A percentile compares a stretch with the other conserved stretches of the same genome.
phyloP scores from a whole-genome alignment of 805 yeast species.

The Kazachstania taianensis region DNA sequence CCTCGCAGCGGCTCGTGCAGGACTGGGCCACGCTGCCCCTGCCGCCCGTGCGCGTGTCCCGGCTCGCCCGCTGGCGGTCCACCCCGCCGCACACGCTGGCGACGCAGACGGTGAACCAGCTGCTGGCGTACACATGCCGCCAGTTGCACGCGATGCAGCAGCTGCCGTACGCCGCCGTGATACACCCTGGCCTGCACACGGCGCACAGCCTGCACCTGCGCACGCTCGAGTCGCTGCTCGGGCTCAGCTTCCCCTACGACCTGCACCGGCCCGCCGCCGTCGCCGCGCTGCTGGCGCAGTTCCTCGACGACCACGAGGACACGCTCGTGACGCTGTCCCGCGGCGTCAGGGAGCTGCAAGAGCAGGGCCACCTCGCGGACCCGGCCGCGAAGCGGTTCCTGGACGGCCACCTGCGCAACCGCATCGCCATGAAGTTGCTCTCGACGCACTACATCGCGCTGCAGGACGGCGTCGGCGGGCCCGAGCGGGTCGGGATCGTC shows the following conservation, averaged over 20 bases:
- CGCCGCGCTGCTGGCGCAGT: slow-evolving; percentile 41
- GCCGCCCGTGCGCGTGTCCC: slow-evolving; percentile 37
- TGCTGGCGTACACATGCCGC: slow-evolving; percentile 57
- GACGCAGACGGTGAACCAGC: slow-evolving; percentile 44
- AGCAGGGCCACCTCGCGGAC: slow-evolving; percentile 26
- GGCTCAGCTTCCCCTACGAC: slow-evolving; percentile 36
- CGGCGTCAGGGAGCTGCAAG: slow-evolving; percentile 55
- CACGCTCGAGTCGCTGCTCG: slow-evolving; percentile 46
- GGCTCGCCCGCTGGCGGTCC: slow-evolving; percentile 26
- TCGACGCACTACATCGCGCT: slow-evolving; percentile 77
- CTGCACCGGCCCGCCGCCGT: slow-evolving; percentile 46
- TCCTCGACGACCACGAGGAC: slow-evolving; percentile 72
- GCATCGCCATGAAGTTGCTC: slow-evolving; percentile 77
- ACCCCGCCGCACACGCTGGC: slow-evolving; percentile 33
- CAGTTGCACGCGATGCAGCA: slow-evolving; percentile 60
- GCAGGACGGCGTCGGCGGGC: slow-evolving; percentile 28
- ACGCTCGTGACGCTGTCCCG: slow-evolving; percentile 72
- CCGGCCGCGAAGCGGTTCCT: slow-evolving; percentile 51
- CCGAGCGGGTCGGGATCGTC: slow-evolving; percentile 44
- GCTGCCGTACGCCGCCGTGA: slow-evolving; percentile 72
- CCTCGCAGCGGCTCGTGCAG: slow-evolving; percentile 48
- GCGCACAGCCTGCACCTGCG: slow-evolving; percentile 65
- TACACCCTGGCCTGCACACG: slow-evolving; percentile 78
- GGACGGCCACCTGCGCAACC: slow-evolving; percentile 66
- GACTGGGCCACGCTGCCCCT: slow-evolving; percentile 44